Base-by-base conservation (phyloP, 306 rosid species). In the Begonia loranthoides region DNA sequence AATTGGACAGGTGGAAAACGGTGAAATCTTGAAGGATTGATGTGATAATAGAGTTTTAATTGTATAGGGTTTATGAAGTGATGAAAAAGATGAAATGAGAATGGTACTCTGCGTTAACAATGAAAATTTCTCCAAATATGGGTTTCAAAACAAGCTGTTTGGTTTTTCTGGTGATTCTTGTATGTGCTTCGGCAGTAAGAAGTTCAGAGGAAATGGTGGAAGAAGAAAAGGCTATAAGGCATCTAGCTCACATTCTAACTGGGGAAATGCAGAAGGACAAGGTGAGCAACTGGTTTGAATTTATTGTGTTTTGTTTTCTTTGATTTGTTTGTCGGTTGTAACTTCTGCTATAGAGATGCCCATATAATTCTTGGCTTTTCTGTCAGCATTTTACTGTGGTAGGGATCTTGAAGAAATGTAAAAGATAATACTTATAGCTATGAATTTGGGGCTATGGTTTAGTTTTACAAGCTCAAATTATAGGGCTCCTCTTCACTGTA, bases 221-320 rank as follows among this genome's bases (percentile, higher is more conserved):
- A 44, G 72, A 72, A 50, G 78, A 59, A 48, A 76, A 74, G 48
- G 54, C 73, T 54, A 66, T 80, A 47, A 57, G 60, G 67, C 86
- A 67, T 59, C 59, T 80, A 10, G 75, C 84, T 45, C 86, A 74
- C 70, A 87, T 81, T 4, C 41, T 60, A 13, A 66, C 80, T 64
- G 80, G 79, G 51, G 36, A 72, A 50, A 57, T 83, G 38, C 68
- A 79, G 56, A 60, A 61, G 54, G 76, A 76, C 54, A 57, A 73
- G 94, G 99, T 92, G 62, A 80, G 92, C 66, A 46, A 63, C 66
- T 48, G 36, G 34, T 41, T 58, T 65, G 15, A 41, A 17, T 28
- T 28, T 52, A 43, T 17, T 15, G 4, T 44, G 39, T 1, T 11
- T 13, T 50, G 41, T 9, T 47, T 14, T 47, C 51, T 15, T 9